phyloP scores from a whole-genome alignment of 2,329 filamentous ascomycete species.

The Colletotrichum horii region DNA sequence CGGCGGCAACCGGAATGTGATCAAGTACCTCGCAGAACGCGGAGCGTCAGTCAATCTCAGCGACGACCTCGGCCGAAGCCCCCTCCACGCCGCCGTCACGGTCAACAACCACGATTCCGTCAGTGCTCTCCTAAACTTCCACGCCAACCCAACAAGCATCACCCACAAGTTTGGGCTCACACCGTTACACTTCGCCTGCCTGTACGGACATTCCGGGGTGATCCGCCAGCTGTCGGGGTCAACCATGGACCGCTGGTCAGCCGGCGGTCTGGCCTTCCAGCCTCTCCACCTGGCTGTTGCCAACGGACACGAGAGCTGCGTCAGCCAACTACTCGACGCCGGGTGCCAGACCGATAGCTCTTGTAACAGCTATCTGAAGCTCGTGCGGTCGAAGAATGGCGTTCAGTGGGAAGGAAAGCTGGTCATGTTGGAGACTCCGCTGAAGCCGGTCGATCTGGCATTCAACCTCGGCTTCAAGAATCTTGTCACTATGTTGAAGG shows the following conservation, averaged over 20 bases:
- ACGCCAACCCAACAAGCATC: not conserved
- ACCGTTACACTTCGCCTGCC: not conserved
- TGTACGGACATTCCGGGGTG: not conserved
- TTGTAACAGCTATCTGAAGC: not conserved
- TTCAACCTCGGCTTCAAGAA: not conserved
- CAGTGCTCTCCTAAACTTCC: not conserved
- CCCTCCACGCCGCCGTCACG: conserved; percentile 2
- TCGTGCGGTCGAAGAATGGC: not conserved
- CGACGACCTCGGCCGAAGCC: not conserved
- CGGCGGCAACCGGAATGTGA: not conserved
- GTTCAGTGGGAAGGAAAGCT: not conserved
- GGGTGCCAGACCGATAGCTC: not conserved
- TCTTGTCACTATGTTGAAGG: not conserved
- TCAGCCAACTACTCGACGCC: not conserved
- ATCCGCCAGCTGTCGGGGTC: not conserved
- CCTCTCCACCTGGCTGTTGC: not conserved
- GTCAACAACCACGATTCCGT: not conserved
- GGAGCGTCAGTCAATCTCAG: not conserved
- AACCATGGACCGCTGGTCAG: not conserved
- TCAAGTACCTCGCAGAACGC: not conserved
- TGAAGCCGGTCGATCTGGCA: not conserved
- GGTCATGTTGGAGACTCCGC: not conserved
- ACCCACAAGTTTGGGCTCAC: not conserved
- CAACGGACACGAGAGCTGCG: not conserved
- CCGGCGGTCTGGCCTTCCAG: not conserved